Evolutionary conservation across 75 land plant genomes (phyloP), one percentile per base, ranked within the genome.

Genomic region (Pinus taeda): DNA sequence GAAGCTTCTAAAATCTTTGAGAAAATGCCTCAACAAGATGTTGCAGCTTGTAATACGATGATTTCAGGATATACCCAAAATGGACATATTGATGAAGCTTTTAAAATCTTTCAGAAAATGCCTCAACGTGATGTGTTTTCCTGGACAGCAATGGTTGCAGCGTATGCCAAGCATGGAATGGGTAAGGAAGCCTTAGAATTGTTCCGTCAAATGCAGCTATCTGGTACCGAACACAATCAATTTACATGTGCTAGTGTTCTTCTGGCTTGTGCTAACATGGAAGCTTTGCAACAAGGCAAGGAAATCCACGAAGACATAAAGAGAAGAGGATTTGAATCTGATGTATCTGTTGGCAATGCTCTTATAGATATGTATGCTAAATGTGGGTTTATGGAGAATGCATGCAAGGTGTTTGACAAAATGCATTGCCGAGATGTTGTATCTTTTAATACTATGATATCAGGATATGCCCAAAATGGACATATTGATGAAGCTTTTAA

Each of bases 361-460:
- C 33, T 89, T 29, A 71, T 89, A 58, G 83, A 83, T 49, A 81
- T 89, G 83, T 89, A 89, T 73, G 76, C 84, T 29, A 85, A 89
- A 74, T 79, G 85, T 60, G 88, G 88, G 4, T 71, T 79, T 57
- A 73, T 89, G 82, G 73, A 21, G 18, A 81, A 81, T 20, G 85
- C 91, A 30, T 59, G 6, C 8, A 45, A 15, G 18, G 76, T 86
- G 69, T 89, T 89, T 59, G 57, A 84, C 5, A n/a, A 42, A 56
- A 77, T 86, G 78, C 76, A 53, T 4, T 21, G 58, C 3, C 79
- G 63, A 58, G 87, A 89, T 75, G n/a, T 77, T 55, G 82, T 82
- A 17, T 79, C 91, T 3, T 86, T 86, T 88, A 84, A 84, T 73
- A 84, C 88, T 11, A 65, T 89, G 58, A 74, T 89, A 53, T 77